Evolutionary conservation across 1,284 basidiomycete species (phyloP).

Genomic region (Gastroboletus turbinatus): DNA sequence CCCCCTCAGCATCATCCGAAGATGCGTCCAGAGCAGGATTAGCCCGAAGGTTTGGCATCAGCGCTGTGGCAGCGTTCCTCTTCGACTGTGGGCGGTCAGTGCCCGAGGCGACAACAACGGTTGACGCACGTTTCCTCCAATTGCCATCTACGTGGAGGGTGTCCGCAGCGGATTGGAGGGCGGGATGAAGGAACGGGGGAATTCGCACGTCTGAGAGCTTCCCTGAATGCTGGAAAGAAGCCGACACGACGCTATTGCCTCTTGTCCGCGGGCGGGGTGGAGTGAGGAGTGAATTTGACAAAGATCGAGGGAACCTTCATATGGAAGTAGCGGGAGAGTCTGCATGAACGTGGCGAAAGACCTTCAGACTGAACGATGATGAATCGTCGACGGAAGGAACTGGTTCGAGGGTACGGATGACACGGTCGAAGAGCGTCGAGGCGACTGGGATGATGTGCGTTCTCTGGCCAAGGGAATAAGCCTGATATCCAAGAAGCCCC

Average conservation of each 20-base stretch:
- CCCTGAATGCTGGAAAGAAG: constrained; percentile 69
- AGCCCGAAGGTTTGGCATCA: not conserved
- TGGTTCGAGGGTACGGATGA: no score
- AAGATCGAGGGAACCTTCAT: no score
- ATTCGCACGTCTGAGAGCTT: constrained; percentile 59
- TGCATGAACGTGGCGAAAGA: constrained; percentile 63
- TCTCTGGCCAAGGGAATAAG: constrained; percentile 41
- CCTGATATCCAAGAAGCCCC: constrained; percentile 6
- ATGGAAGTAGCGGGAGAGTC: constrained; percentile 24
- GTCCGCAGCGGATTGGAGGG: constrained; percentile 29
- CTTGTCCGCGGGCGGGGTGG: no score
- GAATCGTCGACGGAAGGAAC: constrained; percentile 17
- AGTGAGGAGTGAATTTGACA: no score
- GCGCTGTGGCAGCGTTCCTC: constrained; percentile 9
- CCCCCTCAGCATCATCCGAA: no score
- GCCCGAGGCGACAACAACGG: constrained; percentile 26
- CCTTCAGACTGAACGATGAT: constrained; percentile 60
- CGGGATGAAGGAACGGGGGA: constrained; percentile 58
- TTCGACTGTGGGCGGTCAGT: constrained; percentile 13
- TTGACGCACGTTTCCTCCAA: constrained; percentile 31
- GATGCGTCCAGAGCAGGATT: no score
- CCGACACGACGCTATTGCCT: constrained; percentile 38
- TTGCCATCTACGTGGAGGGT: constrained; percentile 30
- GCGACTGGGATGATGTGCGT: constrained; percentile 30
- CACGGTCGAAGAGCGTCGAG: no score